These are phyloP conservation scores for Vachellia collinsii DNA, from an alignment of 306 rosid species.

Conservation along the genomic window DNA sequence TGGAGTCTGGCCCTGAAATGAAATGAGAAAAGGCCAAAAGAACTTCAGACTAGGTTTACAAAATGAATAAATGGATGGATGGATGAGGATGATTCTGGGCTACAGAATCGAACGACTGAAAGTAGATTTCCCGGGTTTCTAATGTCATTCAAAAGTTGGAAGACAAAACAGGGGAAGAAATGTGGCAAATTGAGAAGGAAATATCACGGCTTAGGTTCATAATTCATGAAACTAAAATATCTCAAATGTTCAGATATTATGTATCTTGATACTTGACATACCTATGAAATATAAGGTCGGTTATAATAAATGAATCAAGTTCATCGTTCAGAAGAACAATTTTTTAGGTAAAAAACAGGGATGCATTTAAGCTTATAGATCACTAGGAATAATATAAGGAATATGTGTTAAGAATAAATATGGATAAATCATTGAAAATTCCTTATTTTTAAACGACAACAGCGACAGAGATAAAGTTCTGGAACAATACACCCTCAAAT, in stretches of 20 bases:
- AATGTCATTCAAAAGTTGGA: neutral
- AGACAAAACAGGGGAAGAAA: neutral
- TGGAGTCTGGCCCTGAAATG: constrained; percentile 86
- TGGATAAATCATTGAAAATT: neutral
- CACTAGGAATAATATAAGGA: neutral
- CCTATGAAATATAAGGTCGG: neutral
- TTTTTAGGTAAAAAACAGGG: neutral
- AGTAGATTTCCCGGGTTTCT: neutral
- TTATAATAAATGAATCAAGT: no score
- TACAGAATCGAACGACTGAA: neutral
- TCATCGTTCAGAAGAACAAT: neutral
- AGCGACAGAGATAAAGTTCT: neutral
- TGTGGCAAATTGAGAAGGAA: neutral
- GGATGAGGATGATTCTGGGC: neutral
- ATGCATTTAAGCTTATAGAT: neutral
- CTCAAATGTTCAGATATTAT: neutral
- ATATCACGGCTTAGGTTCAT: neutral
- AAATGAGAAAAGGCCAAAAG: constrained; percentile 13
- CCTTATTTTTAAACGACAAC: neutral
- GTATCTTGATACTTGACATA: no score
- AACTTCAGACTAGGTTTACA: neutral
- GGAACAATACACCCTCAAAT: neutral
- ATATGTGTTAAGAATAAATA: neutral
- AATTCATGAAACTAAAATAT: neutral
- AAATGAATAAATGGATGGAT: neutral